Conservation (phyloP, 2,329 filamentous ascomycete genomes). For the Diaporthe eres region DNA sequence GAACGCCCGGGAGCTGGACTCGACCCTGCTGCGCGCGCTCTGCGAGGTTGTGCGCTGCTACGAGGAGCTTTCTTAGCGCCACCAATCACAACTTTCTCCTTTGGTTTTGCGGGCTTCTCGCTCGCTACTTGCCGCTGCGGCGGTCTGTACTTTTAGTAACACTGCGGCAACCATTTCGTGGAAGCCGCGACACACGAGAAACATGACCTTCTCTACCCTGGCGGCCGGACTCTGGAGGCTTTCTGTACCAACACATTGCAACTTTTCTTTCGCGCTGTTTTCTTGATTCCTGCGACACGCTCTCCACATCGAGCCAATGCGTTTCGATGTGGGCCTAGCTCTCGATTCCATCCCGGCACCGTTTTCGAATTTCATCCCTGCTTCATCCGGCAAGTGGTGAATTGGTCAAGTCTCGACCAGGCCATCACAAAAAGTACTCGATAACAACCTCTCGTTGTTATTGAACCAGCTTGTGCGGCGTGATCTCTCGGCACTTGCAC, state of each 20-base stretch:
- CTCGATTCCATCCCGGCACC: background rate
- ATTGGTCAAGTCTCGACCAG: too few species aligned
- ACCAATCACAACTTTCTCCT: too few species aligned
- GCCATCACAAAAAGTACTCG: background rate
- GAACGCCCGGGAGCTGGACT: conserved; percentile 50
- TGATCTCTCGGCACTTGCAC: background rate
- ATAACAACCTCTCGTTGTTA: background rate
- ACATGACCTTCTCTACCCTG: background rate
- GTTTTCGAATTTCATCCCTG: background rate
- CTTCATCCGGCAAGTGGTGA: background rate
- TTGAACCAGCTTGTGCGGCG: background rate
- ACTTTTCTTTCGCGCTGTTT: background rate
- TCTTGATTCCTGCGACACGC: background rate
- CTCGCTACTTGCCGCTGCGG: background rate
- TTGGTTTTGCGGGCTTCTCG: background rate
- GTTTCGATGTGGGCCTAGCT: background rate
- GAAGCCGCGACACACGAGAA: background rate
- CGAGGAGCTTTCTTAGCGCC: conserved; percentile 50
- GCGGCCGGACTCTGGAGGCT: background rate
- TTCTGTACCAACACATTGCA: conserved; percentile 2
- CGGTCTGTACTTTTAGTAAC: conserved; percentile 12
- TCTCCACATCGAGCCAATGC: background rate
- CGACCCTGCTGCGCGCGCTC: conserved; percentile 56
- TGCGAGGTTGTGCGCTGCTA: conserved; percentile 59
- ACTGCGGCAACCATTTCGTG: background rate